Base-by-base conservation (phyloP, 2,329 filamentous ascomycete genomes). In the Teratosphaeria epicoccoides region DNA sequence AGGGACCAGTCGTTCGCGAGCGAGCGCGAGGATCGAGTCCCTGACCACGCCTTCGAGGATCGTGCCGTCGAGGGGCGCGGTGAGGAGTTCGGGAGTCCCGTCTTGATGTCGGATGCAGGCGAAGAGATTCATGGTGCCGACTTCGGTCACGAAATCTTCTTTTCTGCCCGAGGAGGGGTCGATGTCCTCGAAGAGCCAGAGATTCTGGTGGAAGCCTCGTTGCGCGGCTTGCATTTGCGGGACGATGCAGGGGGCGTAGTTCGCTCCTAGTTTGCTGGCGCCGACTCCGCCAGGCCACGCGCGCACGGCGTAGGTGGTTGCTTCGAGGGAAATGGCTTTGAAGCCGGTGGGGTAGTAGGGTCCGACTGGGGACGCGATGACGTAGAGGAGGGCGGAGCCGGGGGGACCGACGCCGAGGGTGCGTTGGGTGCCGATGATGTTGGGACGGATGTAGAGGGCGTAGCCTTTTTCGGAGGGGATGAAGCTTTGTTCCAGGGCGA, bases 81-180 rank as follows among this genome's bases (percentile, higher is more conserved):
- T 98, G 63, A 96, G 70, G 49, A 98, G 80, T 75, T 96, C 90
- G 66, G 90, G 91, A 73, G 90, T 80, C 6, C 91, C 93, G 11
- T 88, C 93, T 77, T 87, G 87, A 75, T 94, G 83, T 73, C 82
- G 83, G 62, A 97, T 73, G 43, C 86, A 90, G 26, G 85, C 84
- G 65, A 97, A 98, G 68, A 98, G 83, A 73, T 98, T 98, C 93
- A 98, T 98, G 52, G 93, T 97, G 64, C 93, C 93, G 52, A 96
- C 93, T 72, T 98, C 93, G 46, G 93, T 98, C 53, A 97, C 84
- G 65, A 85, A 95, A 70, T 97, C 88, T 71, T 97, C 88, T 47
- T 61, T 57, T 46, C 61, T 54, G 10, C 66, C 66, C 4, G 61
- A 63, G 45, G 57, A 58, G 6, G 59, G 57, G 48, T 65, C 64